Evolutionary conservation across 768 basidiomycete species (phyloP).

Genomic region (Pisolithus sp.): DNA sequence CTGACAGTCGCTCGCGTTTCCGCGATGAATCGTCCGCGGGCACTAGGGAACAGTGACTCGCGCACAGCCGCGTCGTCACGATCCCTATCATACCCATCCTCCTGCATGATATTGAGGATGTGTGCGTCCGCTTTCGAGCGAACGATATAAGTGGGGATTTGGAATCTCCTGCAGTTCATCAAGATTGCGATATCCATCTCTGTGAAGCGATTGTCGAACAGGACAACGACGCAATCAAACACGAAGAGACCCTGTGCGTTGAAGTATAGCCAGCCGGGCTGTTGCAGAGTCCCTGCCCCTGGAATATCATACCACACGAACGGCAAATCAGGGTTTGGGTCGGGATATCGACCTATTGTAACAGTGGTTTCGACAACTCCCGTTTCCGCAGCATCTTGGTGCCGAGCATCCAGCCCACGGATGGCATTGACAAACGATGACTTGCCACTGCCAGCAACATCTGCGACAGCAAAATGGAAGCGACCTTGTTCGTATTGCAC

Average conservation of each 20-base stretch:
- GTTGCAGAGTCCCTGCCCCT: constrained; percentile 21
- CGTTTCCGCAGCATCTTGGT: constrained; percentile 13
- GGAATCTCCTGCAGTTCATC: constrained; percentile 8
- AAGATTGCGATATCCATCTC: constrained; percentile 11
- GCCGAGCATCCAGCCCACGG: constrained; percentile 15
- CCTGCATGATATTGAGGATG: constrained; percentile 9
- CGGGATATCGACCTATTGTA: constrained; percentile 14
- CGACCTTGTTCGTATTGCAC: constrained; percentile 11
- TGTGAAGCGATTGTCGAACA: constrained; percentile 14
- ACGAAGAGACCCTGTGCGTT: constrained; percentile 20
- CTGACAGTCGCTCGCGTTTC: constrained; percentile 12
- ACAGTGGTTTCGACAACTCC: constrained; percentile 21
- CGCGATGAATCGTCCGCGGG: constrained; percentile 13
- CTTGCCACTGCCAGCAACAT: constrained; percentile 22
- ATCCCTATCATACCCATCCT: constrained; percentile 6
- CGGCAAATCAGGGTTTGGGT: constrained; percentile 10
- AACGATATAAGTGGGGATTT: constrained; percentile 12
- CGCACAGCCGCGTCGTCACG: not conserved
- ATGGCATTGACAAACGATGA: constrained; percentile 26
- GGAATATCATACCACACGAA: constrained; percentile 26
- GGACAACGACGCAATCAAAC: constrained; percentile 12
- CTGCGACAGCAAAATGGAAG: constrained; percentile 25
- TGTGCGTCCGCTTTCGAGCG: constrained; percentile 14
- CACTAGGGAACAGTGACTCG: constrained; percentile 5
- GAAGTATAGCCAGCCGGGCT: constrained; percentile 24